Conservation (phyloP, 176 grass and related monocot genomes). For the Alloteropsis semialata region DNA sequence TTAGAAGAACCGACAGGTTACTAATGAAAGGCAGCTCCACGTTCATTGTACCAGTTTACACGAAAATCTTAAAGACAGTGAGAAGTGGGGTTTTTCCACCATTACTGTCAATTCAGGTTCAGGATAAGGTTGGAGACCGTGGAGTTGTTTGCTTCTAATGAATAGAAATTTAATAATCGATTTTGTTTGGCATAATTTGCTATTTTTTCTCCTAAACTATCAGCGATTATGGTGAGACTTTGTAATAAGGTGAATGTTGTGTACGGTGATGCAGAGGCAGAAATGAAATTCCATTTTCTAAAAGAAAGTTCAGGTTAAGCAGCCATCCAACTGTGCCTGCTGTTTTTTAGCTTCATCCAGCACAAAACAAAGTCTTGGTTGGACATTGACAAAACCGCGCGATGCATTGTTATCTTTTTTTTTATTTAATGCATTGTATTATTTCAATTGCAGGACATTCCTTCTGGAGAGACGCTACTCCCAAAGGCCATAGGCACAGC, state of each 20-base stretch:
- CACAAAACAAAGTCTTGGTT: neutral
- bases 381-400: neutral
- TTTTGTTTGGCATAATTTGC: too few species aligned
- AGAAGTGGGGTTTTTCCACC: neutral
- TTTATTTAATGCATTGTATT: neutral
- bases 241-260: too few species aligned
- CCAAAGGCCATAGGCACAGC: neutral
- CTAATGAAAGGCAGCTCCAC: neutral
- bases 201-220: too few species aligned
- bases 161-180: too few species aligned
- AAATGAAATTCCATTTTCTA: too few species aligned
- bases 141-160: too few species aligned
- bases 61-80: neutral
- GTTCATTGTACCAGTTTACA: neutral
- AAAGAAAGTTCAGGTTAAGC: slow-evolving; percentile 9
- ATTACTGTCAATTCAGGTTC: neutral
- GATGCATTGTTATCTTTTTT: neutral
- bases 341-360: slow-evolving; percentile 4
- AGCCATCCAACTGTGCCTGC: neutral
- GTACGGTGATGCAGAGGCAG: too few species aligned
- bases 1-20: neutral
- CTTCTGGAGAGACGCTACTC: neutral
- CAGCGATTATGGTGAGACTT: too few species aligned
- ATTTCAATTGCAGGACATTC: slow-evolving; percentile 15
- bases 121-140: too few species aligned